Conservation (phyloP, 495 filamentous ascomycete genomes). For the Podospora tetraspora region DNA sequence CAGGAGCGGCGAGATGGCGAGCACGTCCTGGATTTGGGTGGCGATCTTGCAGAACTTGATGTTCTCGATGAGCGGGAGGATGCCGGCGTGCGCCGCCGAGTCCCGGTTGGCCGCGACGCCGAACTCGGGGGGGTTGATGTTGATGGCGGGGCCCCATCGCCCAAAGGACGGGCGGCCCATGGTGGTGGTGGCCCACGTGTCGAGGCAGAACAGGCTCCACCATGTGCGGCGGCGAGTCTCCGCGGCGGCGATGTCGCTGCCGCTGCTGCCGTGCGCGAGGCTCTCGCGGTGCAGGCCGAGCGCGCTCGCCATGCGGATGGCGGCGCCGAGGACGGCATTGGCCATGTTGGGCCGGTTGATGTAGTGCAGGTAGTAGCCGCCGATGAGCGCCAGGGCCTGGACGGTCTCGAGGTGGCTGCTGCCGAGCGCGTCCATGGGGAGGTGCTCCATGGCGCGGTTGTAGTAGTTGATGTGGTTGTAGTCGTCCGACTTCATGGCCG, state of each 20-base stretch:
- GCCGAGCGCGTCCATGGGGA: conserved; percentile 63
- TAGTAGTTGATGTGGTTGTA: conserved; percentile 69
- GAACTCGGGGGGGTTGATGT: conserved; percentile 60
- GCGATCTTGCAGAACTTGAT: conserved; percentile 77
- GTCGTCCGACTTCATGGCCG: conserved; percentile 63
- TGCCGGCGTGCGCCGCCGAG: conserved; percentile 55
- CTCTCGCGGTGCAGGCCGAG: conserved; percentile 74
- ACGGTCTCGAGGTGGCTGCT: conserved; percentile 65
- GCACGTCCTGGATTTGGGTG: conserved; percentile 68
- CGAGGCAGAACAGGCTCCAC: conserved; percentile 77
- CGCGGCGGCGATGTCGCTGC: conserved; percentile 49
- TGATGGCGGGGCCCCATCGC: conserved; percentile 66
- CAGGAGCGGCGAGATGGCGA: conserved; percentile 63
- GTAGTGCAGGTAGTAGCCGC: conserved; percentile 76
- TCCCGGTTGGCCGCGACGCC: conserved; percentile 43
- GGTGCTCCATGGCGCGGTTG: conserved; percentile 60
- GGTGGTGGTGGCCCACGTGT: conserved; percentile 73
- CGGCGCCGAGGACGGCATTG: conserved; percentile 59
- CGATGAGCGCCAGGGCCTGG: conserved; percentile 65
- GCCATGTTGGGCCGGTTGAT: conserved; percentile 74
- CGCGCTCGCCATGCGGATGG: conserved; percentile 63
- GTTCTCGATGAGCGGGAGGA: conserved; percentile 69
- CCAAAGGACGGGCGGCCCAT: conserved; percentile 74
- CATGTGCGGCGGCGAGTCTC: conserved; percentile 68
- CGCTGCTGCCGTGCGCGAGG: conserved; percentile 45